These are phyloP conservation scores for Tephrocybe sp. DNA, from an alignment of 768 basidiomycete genomes.

Conservation along the genomic window DNA sequence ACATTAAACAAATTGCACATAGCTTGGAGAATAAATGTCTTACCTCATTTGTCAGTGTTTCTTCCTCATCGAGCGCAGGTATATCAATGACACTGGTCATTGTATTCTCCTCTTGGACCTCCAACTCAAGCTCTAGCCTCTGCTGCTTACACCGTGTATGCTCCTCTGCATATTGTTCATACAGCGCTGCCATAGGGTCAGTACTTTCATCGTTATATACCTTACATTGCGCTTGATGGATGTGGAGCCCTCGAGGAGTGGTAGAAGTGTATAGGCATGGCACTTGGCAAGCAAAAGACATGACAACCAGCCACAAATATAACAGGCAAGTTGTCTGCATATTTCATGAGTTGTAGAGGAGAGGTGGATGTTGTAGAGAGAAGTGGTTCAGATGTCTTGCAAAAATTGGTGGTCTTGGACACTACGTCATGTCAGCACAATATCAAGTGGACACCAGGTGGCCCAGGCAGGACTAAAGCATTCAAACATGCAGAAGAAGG, in stretches of 20 bases:
- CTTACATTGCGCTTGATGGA: not conserved
- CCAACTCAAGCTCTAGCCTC: not conserved
- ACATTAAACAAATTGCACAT: too few relatives aligned
- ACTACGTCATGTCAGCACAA: too few relatives aligned
- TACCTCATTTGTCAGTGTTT: too few relatives aligned
- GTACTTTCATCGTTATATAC: not conserved
- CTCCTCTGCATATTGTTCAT: not conserved
- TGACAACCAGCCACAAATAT: not conserved
- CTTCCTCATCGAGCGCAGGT: not conserved
- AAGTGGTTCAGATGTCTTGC: too few relatives aligned
- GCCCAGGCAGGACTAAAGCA: too few relatives aligned
- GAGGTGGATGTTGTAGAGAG: too few relatives aligned
- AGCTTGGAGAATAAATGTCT: too few relatives aligned
- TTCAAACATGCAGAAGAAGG: not conserved
- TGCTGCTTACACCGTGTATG: not conserved
- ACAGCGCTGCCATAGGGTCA: not conserved
- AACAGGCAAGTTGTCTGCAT: too few relatives aligned
- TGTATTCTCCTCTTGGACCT: not conserved
- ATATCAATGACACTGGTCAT: not conserved
- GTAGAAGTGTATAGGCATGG: not conserved
- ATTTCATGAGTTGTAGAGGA: too few relatives aligned
- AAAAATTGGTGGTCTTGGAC: too few relatives aligned
- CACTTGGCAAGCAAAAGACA: not conserved
- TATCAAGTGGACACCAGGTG: too few relatives aligned
- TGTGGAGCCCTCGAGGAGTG: not conserved